These are phyloP conservation scores for Rhodotorula mucilaginosa DNA, from an alignment of 1,284 basidiomycete genomes.

Conservation along the genomic window DNA sequence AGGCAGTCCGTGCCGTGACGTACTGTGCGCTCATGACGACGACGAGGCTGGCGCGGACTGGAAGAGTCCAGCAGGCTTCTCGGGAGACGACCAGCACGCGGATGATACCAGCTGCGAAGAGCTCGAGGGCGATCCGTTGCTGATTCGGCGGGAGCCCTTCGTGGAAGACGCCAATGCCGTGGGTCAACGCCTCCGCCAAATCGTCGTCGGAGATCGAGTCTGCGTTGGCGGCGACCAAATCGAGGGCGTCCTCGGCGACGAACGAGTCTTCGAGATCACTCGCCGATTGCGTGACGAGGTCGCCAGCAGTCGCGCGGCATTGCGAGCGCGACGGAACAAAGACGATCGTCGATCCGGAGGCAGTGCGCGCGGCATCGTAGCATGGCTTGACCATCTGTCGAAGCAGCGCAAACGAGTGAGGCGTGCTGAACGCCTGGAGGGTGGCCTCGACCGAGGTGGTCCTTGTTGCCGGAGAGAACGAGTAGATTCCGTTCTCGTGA, in stretches of 20 bases:
- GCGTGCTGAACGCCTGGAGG: constrained; percentile 77
- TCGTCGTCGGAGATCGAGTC: constrained; percentile 62
- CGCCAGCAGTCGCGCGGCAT: constrained; percentile 71
- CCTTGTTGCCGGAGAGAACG: constrained; percentile 77
- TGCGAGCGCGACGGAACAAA: constrained; percentile 87
- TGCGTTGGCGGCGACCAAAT: constrained; percentile 59
- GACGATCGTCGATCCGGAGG: constrained; percentile 63
- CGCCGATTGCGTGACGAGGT: constrained; percentile 83
- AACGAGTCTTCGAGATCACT: constrained; percentile 60
- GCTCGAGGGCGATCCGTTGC: constrained; percentile 71
- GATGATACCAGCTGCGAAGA: constrained; percentile 77
- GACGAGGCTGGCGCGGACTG: constrained; percentile 74
- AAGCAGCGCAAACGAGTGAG: constrained; percentile 81
- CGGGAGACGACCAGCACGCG: constrained; percentile 79
- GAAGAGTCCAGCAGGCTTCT: constrained; percentile 81
- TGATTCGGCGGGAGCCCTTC: constrained; percentile 69
- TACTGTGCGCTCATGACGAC: constrained; percentile 93
- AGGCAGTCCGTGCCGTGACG: constrained; percentile 41
- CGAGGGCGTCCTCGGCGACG: constrained; percentile 59
- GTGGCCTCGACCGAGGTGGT: constrained; percentile 72
- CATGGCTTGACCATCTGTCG: constrained; percentile 91
- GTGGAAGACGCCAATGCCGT: constrained; percentile 86
- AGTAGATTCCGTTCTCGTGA: constrained; percentile 61
- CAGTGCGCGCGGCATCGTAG: constrained; percentile 59
- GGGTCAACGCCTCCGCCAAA: constrained; percentile 73